These are phyloP conservation scores for Hemisphaericaspora xylofermentans DNA, from an alignment of 1,139 yeast species.

Conservation along the genomic window DNA sequence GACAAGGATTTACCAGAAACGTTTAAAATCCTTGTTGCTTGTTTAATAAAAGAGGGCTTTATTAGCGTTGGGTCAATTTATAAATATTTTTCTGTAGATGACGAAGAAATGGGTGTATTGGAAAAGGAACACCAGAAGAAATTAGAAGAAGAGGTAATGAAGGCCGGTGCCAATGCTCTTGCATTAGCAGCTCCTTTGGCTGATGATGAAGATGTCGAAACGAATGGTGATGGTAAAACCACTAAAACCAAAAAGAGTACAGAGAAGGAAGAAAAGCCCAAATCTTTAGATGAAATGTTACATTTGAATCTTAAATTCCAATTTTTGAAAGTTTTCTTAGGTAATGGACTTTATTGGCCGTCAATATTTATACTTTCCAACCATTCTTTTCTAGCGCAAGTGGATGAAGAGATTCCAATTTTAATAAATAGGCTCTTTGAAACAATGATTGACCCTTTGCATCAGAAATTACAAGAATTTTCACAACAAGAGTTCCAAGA, in stretches of 20 bases:
- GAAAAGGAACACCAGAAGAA: conserved; percentile 48
- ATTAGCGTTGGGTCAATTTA: conserved; percentile 64
- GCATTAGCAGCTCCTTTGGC: conserved; percentile 85
- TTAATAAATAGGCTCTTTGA: conserved; percentile 53
- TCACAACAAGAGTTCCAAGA: conserved; percentile 19
- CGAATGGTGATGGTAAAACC: conserved; percentile 19
- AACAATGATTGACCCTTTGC: conserved; percentile 52
- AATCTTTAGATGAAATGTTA: conserved; percentile 12
- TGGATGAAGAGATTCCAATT: conserved; percentile 53
- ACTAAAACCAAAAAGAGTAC: conserved; percentile 9
- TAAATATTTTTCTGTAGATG: conserved; percentile 52
- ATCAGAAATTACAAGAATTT: conserved; percentile 21
- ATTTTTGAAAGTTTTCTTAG: conserved; percentile 54
- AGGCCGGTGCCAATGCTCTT: conserved; percentile 74
- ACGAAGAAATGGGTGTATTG: conserved; percentile 39
- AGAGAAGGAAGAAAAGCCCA: conserved; percentile 15
- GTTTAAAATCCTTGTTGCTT: conserved; percentile 45
- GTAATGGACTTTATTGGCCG: conserved; percentile 65
- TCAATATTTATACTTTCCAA: conserved; percentile 58
- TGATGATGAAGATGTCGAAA: conserved; percentile 52
- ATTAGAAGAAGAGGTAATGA: conserved; percentile 59
- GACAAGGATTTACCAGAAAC: conserved; percentile 44
- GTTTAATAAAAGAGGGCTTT: conserved; percentile 69
- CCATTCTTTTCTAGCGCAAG: conserved; percentile 61
- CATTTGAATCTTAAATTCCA: conserved; percentile 30